Conservation (phyloP, 1,284 basidiomycete genomes). For the Pseudozyma flocculosa region DNA sequence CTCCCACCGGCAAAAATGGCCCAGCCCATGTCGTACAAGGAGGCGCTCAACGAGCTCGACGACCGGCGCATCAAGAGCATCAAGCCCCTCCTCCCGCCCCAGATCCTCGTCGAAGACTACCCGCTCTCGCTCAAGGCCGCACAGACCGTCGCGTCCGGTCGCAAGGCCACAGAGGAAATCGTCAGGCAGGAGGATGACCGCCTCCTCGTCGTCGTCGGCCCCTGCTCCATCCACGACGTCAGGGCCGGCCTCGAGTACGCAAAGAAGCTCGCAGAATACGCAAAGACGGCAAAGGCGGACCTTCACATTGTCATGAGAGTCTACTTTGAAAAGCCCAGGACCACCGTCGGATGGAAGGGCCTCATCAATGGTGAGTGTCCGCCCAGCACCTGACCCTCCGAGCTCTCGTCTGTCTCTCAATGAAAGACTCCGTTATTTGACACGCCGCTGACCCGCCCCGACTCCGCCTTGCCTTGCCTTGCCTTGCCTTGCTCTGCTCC, state of each 20-base stretch:
- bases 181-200: slow-evolving; percentile 51
- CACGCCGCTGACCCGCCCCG: too few species aligned
- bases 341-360: slow-evolving; percentile 97
- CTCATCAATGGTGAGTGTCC: too few species aligned
- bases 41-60: slow-evolving; percentile 53
- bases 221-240: slow-evolving; percentile 57
- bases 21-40: slow-evolving; percentile 23
- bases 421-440: too few species aligned
- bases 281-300: slow-evolving; percentile 77
- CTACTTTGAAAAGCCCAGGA: slow-evolving; percentile 63
- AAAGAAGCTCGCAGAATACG: slow-evolving; percentile 72
- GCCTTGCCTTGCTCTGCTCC: too few species aligned
- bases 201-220: slow-evolving; percentile 54
- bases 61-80: slow-evolving; percentile 53
- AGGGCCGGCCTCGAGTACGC: slow-evolving; percentile 54
- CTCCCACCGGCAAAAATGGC: slow-evolving; percentile 4
- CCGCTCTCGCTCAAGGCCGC: slow-evolving; percentile 46
- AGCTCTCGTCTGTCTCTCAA: too few species aligned
- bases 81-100: slow-evolving; percentile 54
- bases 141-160: slow-evolving; percentile 40
- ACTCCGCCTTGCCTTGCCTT: too few species aligned
- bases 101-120: slow-evolving; percentile 55
- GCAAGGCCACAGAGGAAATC: slow-evolving; percentile 47
- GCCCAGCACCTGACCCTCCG: too few species aligned
- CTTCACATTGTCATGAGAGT: slow-evolving; percentile 83